Evolutionary conservation across 345 rosid genomes (phyloP).

Genomic region (Clausena lansium): DNA sequence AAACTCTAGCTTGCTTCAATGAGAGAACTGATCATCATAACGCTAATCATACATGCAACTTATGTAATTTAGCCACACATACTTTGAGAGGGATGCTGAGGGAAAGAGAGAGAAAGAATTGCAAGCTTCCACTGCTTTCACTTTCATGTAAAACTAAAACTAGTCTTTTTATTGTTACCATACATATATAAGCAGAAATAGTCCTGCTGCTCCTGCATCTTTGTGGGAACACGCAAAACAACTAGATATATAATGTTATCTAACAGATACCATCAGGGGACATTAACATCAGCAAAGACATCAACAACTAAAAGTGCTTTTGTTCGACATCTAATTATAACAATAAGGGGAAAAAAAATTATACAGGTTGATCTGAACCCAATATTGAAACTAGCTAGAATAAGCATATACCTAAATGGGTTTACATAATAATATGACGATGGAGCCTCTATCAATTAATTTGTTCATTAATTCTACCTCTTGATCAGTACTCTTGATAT

Average conservation of each 20-base stretch:
- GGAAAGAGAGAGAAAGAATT: not conserved
- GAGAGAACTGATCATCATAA: not conserved
- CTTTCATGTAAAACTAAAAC: slow-evolving; percentile 19
- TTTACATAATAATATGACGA: slow-evolving; percentile 11
- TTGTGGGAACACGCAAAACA: slow-evolving; percentile 13
- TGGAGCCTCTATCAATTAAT: not conserved
- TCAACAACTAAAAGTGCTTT: slow-evolving; percentile 4
- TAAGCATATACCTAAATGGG: slow-evolving; percentile 31
- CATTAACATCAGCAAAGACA: not conserved
- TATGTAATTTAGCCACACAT: not conserved
- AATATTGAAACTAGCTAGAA: slow-evolving; percentile 22
- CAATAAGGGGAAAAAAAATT: slow-evolving; percentile 11
- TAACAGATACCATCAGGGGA: not conserved
- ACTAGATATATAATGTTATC: not conserved
- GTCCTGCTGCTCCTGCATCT: slow-evolving; percentile 15
- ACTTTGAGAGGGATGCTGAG: not conserved
- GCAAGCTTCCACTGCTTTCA: not conserved
- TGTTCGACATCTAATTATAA: slow-evolving; percentile 25
- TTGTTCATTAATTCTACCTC: slow-evolving; percentile 18
- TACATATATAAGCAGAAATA: slow-evolving; percentile 9
- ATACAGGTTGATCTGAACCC: slow-evolving; percentile 26
- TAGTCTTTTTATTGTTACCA: slow-evolving; percentile 15
- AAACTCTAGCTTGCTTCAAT: not conserved
- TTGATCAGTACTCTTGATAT: not conserved
- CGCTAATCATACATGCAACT: slow-evolving; percentile 2